A percentile compares a stretch with the other conserved stretches of the same genome.
phyloP scores from a whole-genome alignment of 2,329 filamentous ascomycete species.

The Falciphora oryzae region DNA sequence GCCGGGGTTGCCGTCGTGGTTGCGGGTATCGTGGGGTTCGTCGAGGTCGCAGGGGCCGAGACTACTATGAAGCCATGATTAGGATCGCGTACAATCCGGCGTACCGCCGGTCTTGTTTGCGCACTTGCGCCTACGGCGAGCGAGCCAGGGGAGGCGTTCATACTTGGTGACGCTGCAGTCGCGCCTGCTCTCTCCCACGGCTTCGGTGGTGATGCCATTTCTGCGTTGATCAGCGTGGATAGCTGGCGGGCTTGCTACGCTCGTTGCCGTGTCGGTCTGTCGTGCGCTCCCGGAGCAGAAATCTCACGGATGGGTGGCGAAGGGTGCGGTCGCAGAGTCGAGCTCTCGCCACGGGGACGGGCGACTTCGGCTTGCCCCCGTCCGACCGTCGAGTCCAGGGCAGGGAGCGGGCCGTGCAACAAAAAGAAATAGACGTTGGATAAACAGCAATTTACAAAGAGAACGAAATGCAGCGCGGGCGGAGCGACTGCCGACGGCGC shows the following conservation, averaged over 20 bases:
- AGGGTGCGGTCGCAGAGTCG: neutral
- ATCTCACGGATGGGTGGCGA: neutral
- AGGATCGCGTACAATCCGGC: neutral
- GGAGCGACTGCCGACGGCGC: neutral
- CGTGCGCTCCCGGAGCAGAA: neutral
- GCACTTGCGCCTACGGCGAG: neutral
- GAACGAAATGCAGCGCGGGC: neutral
- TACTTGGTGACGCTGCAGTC: conserved; percentile 22
- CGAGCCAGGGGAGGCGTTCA: neutral
- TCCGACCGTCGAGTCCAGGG: neutral
- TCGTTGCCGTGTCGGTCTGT: neutral
- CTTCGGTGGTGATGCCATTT: conserved; percentile 82
- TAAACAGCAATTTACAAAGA: neutral
- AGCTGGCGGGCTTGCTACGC: neutral
- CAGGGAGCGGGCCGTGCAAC: neutral
- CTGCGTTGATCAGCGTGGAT: neutral
- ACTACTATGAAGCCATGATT: neutral
- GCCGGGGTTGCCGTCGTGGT: conserved; percentile 37
- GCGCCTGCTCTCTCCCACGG: conserved; percentile 86
- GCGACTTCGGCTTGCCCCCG: neutral
- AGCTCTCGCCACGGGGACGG: neutral
- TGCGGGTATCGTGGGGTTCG: conserved; percentile 29
- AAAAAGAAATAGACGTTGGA: neutral
- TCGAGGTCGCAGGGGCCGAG: conserved; percentile 17
- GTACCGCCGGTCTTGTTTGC: conserved; percentile 1